These are phyloP conservation scores for Lecanicillium sp. DNA, from an alignment of 2,329 filamentous ascomycete species.

Conservation along the genomic window DNA sequence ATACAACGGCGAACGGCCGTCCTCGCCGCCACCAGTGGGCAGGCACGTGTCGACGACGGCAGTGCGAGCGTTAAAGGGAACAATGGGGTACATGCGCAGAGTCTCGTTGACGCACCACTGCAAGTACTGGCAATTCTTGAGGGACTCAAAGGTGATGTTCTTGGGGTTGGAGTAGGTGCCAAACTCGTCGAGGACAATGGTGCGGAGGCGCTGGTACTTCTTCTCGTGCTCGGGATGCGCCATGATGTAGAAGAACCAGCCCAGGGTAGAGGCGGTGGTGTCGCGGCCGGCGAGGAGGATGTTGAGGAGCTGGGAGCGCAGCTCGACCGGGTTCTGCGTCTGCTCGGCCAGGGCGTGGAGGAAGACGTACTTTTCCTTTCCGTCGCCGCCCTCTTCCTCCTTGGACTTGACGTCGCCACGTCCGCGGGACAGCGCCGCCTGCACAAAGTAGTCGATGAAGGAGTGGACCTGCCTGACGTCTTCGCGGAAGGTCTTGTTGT, in stretches of 20 bases:
- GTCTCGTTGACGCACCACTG: constrained; percentile 17
- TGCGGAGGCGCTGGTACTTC: constrained; percentile 34
- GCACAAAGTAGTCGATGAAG: constrained; percentile 62
- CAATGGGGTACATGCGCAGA: constrained; percentile 16
- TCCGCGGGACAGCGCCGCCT: constrained; percentile 37
- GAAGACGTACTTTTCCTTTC: constrained; percentile 21
- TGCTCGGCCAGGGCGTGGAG: constrained; percentile 25
- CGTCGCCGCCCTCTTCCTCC: neutral
- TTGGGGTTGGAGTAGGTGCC: constrained; percentile 32
- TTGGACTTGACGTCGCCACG: constrained; percentile 8
- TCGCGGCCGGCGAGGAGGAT: constrained; percentile 44
- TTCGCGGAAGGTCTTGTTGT: constrained; percentile 50
- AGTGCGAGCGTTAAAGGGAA: constrained; percentile 16
- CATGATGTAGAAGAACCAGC: constrained; percentile 39
- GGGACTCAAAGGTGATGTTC: constrained; percentile 12
- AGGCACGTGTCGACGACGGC: constrained; percentile 35
- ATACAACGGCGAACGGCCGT: constrained; percentile 39
- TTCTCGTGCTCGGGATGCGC: constrained; percentile 25
- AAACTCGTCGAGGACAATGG: constrained; percentile 36
- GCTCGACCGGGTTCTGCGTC: constrained; percentile 17
- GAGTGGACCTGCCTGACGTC: constrained; percentile 57
- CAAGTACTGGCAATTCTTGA: constrained; percentile 6
- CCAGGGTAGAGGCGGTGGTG: constrained; percentile 42
- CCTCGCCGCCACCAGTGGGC: constrained; percentile 41
- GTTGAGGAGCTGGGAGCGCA: constrained; percentile 26